Conservation (phyloP, 2,329 filamentous ascomycete genomes). For the Epichloe aotearoae region DNA sequence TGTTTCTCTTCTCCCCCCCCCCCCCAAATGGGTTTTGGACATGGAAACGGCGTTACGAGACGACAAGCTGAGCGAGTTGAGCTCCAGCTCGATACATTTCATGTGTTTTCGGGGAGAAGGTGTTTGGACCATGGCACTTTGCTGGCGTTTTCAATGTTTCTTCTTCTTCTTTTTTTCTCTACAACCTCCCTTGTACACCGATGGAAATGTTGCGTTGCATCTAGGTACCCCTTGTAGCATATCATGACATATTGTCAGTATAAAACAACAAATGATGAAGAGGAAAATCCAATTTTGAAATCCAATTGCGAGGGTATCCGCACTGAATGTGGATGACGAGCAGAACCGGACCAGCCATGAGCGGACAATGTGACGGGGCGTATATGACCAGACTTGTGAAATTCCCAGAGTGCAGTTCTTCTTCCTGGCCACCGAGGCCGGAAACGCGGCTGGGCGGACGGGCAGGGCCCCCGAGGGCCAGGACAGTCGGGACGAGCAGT, state of each 20-base stretch:
- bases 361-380: too few species aligned
- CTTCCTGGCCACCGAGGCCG: slow-evolving; percentile 7
- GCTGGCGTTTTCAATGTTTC: background rate
- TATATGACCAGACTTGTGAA: too few species aligned
- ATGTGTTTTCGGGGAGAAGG: background rate
- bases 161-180: background rate
- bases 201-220: background rate
- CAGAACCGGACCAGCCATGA: too few species aligned
- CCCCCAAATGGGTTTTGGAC: background rate
- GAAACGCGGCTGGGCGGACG: slow-evolving; percentile 34
- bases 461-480: slow-evolving; percentile 20
- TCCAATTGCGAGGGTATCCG: too few species aligned
- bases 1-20: slow-evolving; percentile 6
- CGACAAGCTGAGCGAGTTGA: background rate
- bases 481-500: slow-evolving; percentile 25
- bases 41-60: slow-evolving; percentile 1
- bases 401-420: too few species aligned
- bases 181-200: background rate
- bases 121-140: background rate
- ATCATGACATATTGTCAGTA: background rate
- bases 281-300: too few species aligned
- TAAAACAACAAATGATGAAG: background rate
- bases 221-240: background rate
- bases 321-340: too few species aligned
- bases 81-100: background rate